Conservation (phyloP, 257 asterid genomes). For the Solanum paucissectum region DNA sequence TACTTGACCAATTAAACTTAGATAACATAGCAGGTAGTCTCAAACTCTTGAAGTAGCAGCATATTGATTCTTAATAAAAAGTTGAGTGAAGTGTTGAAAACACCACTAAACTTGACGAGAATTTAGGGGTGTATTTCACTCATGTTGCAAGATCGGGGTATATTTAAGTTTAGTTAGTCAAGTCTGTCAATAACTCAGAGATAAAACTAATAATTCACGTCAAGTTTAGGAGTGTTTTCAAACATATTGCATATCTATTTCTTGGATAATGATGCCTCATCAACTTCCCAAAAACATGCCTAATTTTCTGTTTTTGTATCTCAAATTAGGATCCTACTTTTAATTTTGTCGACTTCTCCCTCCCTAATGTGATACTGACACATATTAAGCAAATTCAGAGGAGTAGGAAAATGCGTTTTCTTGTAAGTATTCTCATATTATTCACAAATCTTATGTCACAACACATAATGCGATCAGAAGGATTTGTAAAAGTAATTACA, state of each 20-base stretch:
- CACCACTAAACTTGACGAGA: background rate
- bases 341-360: background rate
- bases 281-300: background rate
- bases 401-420: background rate
- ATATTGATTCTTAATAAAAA: no score
- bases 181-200: background rate
- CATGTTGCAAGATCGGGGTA: background rate
- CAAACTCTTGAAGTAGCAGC: background rate
- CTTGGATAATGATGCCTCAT: background rate
- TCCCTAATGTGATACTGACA: background rate
- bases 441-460: background rate
- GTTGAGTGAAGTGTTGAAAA: background rate
- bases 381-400: background rate
- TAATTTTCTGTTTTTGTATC: background rate
- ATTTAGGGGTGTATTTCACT: background rate
- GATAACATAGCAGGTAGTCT: background rate
- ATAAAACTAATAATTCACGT: background rate
- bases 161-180: background rate
- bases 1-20: background rate
- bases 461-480: background rate
- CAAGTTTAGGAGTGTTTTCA: background rate
- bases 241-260: background rate
- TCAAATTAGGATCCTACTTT: background rate
- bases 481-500: background rate
- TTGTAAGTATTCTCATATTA: background rate